Percentiles rank a stretch among this genome's conserved stretches.
These are phyloP conservation scores for Dunaliella sp. DNA, from an alignment of 139 green algal genomes.

Conservation along the genomic window DNA sequence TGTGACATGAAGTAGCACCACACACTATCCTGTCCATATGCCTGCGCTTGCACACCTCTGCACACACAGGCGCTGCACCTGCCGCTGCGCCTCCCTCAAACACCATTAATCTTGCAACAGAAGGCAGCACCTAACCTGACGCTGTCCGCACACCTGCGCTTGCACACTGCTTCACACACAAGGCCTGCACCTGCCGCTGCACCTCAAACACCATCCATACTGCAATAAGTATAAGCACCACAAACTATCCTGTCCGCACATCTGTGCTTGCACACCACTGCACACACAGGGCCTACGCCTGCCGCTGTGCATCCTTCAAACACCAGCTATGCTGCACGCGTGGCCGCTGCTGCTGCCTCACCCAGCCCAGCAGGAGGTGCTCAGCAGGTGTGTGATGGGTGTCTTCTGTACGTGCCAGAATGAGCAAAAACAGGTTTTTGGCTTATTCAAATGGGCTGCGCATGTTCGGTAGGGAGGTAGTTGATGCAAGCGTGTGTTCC, in stretches of 20 bases:
- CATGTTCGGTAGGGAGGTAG: background rate
- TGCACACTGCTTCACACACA: too few species aligned
- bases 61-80: background rate
- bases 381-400: background rate
- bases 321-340: background rate
- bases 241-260: too few species aligned
- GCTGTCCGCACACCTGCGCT: too few species aligned
- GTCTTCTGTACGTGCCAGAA: background rate
- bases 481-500: background rate
- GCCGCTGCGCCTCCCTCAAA: background rate
- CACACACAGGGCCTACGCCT: too few species aligned
- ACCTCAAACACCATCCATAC: too few species aligned
- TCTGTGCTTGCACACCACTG: too few species aligned
- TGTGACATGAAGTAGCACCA: background rate
- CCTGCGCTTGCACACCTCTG: background rate
- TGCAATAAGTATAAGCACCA: too few species aligned
- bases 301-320: background rate
- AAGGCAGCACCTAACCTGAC: background rate
- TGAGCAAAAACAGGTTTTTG: too few species aligned
- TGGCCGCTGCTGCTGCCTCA: background rate
- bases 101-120: background rate
- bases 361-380: background rate
- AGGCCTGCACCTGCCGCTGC: too few species aligned
- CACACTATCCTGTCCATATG: background rate
- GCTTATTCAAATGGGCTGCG: too few species aligned